Percentiles rank a stretch among this genome's conserved stretches.
Conservation (phyloP, 352 stramenopile species). For the Phytopythium mirpurense region DNA sequence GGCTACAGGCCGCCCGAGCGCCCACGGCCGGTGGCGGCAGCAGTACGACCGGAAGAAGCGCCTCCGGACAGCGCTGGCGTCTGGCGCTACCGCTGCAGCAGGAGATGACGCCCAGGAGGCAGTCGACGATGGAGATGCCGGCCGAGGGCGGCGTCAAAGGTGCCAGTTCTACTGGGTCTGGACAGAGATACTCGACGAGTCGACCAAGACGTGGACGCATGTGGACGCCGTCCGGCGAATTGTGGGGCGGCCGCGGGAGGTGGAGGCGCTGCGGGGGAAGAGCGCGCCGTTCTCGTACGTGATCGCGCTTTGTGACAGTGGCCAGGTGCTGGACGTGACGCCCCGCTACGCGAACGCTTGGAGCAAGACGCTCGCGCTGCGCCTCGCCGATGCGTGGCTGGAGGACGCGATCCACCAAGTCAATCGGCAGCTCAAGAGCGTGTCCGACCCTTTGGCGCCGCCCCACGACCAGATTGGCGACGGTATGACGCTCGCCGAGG, state of each 20-base stretch:
- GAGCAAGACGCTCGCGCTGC: slow-evolving; percentile 51
- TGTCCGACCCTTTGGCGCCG: too few relatives aligned
- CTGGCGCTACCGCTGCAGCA: slow-evolving; percentile 7
- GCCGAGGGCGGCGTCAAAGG: not conserved
- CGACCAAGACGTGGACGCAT: slow-evolving; percentile 43
- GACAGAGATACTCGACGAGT: slow-evolving; percentile 60
- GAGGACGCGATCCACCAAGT: slow-evolving; percentile 27
- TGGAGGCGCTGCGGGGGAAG: slow-evolving; percentile 47
- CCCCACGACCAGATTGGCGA: slow-evolving; percentile 7
- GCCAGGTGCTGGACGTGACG: slow-evolving; percentile 53
- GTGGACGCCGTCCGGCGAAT: slow-evolving; percentile 49
- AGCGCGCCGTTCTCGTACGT: slow-evolving; percentile 55
- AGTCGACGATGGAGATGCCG: not conserved
- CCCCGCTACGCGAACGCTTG: slow-evolving; percentile 54
- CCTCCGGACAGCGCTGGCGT: not conserved
- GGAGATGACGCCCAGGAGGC: not conserved
- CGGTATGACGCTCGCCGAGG: slow-evolving; percentile 7
- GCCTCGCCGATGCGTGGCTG: slow-evolving; percentile 56
- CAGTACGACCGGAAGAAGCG: slow-evolving; percentile 18
- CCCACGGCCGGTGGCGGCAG: not conserved
- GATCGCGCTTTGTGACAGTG: slow-evolving; percentile 43
- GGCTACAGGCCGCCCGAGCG: slow-evolving; percentile 1
- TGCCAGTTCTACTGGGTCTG: slow-evolving; percentile 44
- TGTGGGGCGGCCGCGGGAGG: slow-evolving; percentile 38
- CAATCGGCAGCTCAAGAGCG: slow-evolving; percentile 16